Evolutionary conservation across 2,329 filamentous ascomycete species (phyloP).

Genomic region (Nemania abortiva): DNA sequence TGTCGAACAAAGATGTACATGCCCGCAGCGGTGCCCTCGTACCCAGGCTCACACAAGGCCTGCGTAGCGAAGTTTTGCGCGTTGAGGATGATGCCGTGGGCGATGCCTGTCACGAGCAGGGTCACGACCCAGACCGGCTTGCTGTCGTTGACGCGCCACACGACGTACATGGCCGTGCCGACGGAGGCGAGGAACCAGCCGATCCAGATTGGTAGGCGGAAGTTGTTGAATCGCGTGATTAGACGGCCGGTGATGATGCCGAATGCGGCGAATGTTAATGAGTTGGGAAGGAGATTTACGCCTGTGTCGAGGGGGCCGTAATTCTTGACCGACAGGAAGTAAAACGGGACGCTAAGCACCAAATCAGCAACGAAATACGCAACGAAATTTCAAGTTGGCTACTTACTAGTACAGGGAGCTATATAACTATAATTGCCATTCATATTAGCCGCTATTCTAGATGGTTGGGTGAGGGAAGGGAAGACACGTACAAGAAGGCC

Average conservation of each 20-base stretch:
- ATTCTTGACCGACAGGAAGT: conserved; percentile 54
- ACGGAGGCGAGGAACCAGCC: conserved; percentile 51
- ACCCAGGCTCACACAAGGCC: conserved; percentile 53
- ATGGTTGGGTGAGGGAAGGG: no score
- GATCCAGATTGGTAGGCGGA: conserved; percentile 54
- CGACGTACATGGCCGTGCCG: conserved; percentile 35
- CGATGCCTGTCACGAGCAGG: conserved; percentile 53
- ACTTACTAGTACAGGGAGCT: no score
- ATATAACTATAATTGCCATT: no score
- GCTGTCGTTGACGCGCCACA: conserved; percentile 43
- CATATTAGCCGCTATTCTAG: no score
- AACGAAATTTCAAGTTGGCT: no score
- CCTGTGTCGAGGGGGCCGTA: conserved; percentile 52
- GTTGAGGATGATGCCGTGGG: conserved; percentile 55
- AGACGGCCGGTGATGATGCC: conserved; percentile 50
- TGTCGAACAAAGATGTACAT: conserved; percentile 58
- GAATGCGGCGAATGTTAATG: conserved; percentile 46
- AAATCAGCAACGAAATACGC: no score
- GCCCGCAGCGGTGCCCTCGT: conserved; percentile 55
- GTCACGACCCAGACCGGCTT: conserved; percentile 53
- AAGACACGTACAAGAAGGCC: not conserved
- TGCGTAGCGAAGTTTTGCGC: conserved; percentile 57
- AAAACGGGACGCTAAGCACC: conserved; percentile 50
- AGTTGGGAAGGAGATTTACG: conserved; percentile 52
- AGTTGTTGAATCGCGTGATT: conserved; percentile 42